Evolutionary conservation across 176 grass and related monocot genomes (phyloP).

Genomic region (Carex littledalei): DNA sequence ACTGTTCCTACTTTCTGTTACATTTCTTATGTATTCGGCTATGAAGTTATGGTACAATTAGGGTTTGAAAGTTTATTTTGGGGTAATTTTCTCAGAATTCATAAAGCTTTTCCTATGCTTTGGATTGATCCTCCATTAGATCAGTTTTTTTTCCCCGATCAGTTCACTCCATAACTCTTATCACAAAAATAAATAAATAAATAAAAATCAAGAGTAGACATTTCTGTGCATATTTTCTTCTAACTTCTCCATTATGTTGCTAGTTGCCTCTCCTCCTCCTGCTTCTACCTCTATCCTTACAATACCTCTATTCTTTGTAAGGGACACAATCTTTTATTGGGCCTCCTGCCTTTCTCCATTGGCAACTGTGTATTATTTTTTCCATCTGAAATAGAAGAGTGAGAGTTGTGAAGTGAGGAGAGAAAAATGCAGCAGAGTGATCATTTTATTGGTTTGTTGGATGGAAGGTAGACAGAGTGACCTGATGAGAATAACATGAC

Average conservation of each 20-base stretch:
- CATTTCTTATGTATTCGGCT: not conserved
- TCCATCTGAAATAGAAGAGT: not conserved
- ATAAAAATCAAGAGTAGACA: no score
- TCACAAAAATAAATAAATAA: no score
- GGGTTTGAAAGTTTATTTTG: not conserved
- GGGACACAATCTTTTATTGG: not conserved
- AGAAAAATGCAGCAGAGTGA: no score
- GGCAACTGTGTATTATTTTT: not conserved
- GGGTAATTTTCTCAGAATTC: not conserved
- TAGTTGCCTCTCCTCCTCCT: not conserved
- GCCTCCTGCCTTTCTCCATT: not conserved
- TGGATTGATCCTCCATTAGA: not conserved
- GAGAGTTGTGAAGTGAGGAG: not conserved
- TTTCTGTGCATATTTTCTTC: not conserved
- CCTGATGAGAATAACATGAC: not conserved
- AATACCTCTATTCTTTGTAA: not conserved
- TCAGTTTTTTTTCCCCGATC: no score
- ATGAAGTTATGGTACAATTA: not conserved
- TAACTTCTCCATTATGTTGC: not conserved
- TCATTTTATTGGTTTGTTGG: not conserved
- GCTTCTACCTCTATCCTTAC: no score
- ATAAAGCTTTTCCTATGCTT: not conserved
- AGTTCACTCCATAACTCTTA: no score
- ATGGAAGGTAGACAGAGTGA: not conserved
- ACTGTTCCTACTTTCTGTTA: not conserved